Conservation (phyloP, 164 flowering plant species). For the Amborella trichopoda region DNA sequence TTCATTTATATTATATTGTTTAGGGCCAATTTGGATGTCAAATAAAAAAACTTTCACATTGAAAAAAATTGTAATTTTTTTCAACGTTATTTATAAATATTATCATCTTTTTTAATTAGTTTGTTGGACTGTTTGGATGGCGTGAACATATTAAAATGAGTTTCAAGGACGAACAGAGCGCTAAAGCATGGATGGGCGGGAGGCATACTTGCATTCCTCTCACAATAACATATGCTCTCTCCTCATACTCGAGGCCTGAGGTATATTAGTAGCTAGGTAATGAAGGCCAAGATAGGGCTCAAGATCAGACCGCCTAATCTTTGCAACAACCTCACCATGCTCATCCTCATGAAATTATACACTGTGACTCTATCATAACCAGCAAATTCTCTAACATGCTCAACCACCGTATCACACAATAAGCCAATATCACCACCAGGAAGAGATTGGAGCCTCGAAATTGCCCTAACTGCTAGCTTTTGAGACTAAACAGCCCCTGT, state of each 20-base stretch:
- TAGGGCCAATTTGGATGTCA: too few relatives aligned
- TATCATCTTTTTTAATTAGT: too few relatives aligned
- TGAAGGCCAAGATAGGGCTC: slow-evolving; percentile 91
- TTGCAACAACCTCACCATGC: slow-evolving; percentile 96
- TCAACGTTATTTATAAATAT: too few relatives aligned
- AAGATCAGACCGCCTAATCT: slow-evolving; percentile 62
- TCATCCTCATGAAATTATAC: slow-evolving; percentile 97
- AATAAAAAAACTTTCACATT: too few relatives aligned
- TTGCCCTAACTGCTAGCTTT: slow-evolving; percentile 93
- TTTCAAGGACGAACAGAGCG: too few relatives aligned
- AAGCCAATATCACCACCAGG: slow-evolving; percentile 85
- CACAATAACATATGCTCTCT: too few relatives aligned
- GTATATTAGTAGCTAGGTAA: slow-evolving; percentile 93
- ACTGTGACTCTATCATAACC: slow-evolving; percentile 97
- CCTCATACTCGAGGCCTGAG: slow-evolving; percentile 95
- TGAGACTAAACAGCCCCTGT: slow-evolving; percentile 97
- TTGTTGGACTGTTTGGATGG: too few relatives aligned
- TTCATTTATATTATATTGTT: too few relatives aligned
- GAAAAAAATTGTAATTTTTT: too few relatives aligned
- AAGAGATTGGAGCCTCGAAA: slow-evolving; percentile 70
- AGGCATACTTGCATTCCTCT: too few relatives aligned
- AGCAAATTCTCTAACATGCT: slow-evolving; percentile 72
- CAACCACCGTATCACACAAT: slow-evolving; percentile 80
- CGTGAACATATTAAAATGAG: too few relatives aligned
- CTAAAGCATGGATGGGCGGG: too few relatives aligned